Base-by-base conservation (phyloP, 257 asterid species). In the Plantago major region DNA sequence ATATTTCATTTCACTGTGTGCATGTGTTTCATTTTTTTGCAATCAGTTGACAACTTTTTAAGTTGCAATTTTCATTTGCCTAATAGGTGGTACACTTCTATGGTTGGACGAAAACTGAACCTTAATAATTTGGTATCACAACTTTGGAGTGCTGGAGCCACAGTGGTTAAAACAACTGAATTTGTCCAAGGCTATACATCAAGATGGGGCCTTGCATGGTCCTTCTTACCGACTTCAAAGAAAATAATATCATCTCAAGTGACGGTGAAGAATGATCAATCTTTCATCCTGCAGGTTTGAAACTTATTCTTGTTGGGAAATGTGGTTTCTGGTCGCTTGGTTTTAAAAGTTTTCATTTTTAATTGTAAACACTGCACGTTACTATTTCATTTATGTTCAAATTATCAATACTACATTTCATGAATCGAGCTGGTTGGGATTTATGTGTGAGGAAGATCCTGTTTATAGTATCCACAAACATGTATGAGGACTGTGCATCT, bases 141-240 rank as follows among this genome's bases (percentile, higher is more conserved):
- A 79, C 93, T 89, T 42, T 83, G 99, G 87, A 80, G 74, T 38
- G 73, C 76, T 58, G 91, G 96, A 56, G 97, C 84, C 61, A 86
- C 96, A 2, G 71, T 89, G 55, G 95, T 92, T 60, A 86, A 92
- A 85, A 86, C 91, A 30, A 92, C 99, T 12, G 97, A 92, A 71
- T 92, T 89, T 76, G 94, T 89, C 33, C 99, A 92, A 71, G 99
- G 99, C 62, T 89, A 84, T 76, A 92, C 95, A 50, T 89, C 91
- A 46, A 76, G 97, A 71, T 92, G 99, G 99, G 99, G 99, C 44
- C 87, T 92, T 73, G 96, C 94, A 7, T 92, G 99, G 99, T 92
- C 99, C 54, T 92, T 86, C 70, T 63, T 89, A 52, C 85, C 89
- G 14, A 68, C 79, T 64, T 75, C 77, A 43, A 80, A 58, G 72